Conservation (phyloP, 1,284 basidiomycete species). For the Agaricales sp. region DNA sequence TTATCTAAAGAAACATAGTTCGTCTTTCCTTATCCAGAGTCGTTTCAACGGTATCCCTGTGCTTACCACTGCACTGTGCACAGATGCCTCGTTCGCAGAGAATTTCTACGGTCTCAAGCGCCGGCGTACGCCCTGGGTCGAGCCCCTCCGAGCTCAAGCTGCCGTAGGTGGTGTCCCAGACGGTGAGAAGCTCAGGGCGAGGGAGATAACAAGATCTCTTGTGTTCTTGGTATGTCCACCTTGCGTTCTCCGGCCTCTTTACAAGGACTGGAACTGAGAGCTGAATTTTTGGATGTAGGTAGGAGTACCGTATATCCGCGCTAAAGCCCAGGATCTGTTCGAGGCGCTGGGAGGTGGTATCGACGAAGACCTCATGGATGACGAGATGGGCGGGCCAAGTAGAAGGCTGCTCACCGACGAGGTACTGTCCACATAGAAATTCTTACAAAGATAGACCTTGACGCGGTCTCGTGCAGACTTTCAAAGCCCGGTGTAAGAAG, state of each 20-base stretch:
- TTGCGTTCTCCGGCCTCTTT: conserved; percentile 1
- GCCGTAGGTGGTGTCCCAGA: conserved; percentile 56
- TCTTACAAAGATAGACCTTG: too few species aligned
- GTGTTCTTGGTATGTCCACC: conserved; percentile 54
- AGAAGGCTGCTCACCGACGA: conserved; percentile 35
- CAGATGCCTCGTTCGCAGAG: conserved; percentile 85
- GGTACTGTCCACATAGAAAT: conserved; percentile 28
- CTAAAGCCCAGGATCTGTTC: conserved; percentile 85
- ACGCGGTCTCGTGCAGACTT: background rate
- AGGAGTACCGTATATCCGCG: conserved; percentile 81
- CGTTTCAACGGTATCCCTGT: too few species aligned
- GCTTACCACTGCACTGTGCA: conserved; percentile 3
- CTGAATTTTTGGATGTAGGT: conserved; percentile 56
- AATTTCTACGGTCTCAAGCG: conserved; percentile 89
- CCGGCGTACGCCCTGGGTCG: conserved; percentile 59
- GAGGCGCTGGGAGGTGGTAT: conserved; percentile 83
- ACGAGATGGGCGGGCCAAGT: conserved; percentile 30
- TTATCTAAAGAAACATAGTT: conserved; percentile 80
- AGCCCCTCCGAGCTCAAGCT: conserved; percentile 50
- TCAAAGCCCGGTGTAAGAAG: conserved; percentile 26
- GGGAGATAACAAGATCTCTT: conserved; percentile 67
- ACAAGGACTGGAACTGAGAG: background rate
- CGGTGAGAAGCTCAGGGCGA: conserved; percentile 51
- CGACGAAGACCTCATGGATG: conserved; percentile 55
- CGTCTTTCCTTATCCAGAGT: conserved; percentile 16